Evolutionary conservation across 2,329 filamentous ascomycete species (phyloP).

Genomic region (Fusarium fujikuroi): DNA sequence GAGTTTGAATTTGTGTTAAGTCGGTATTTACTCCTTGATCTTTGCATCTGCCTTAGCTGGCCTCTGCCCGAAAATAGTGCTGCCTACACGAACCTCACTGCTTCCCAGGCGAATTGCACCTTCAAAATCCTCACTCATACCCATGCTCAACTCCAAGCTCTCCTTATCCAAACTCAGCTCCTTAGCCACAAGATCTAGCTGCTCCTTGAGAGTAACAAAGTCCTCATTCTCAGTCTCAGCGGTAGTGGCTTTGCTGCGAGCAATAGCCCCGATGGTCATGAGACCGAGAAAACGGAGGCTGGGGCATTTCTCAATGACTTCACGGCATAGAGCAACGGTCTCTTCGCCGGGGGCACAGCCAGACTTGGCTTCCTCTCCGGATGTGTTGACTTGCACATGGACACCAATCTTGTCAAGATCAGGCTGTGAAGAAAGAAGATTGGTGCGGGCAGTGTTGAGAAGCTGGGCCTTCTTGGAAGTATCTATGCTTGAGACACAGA

Average conservation of each 20-base stretch:
- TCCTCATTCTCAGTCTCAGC: constrained; percentile 90
- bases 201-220: constrained; percentile 75
- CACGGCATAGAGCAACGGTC: constrained; percentile 71
- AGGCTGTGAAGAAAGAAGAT: constrained; percentile 57
- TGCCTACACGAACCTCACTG: constrained; percentile 89
- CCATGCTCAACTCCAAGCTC: constrained; percentile 91
- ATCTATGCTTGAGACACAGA: constrained; percentile 92
- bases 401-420: constrained; percentile 68
- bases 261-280: constrained; percentile 98
- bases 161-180: constrained; percentile 60
- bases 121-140: constrained; percentile 98
- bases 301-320: constrained; percentile 77
- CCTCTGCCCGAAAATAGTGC: constrained; percentile 89
- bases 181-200: constrained; percentile 74
- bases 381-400: constrained; percentile 96
- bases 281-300: constrained; percentile 80
- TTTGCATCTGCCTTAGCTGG: constrained; percentile 83
- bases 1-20: neutral
- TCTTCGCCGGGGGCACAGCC: constrained; percentile 77
- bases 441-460: constrained; percentile 79
- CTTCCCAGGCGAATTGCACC: constrained; percentile 86
- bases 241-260: constrained; percentile 78
- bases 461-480: constrained; percentile 85
- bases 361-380: constrained; percentile 85
- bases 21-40: constrained; percentile 60